These are phyloP conservation scores for Gossypium thurberi DNA, from an alignment of 345 rosid genomes.

Conservation along the genomic window DNA sequence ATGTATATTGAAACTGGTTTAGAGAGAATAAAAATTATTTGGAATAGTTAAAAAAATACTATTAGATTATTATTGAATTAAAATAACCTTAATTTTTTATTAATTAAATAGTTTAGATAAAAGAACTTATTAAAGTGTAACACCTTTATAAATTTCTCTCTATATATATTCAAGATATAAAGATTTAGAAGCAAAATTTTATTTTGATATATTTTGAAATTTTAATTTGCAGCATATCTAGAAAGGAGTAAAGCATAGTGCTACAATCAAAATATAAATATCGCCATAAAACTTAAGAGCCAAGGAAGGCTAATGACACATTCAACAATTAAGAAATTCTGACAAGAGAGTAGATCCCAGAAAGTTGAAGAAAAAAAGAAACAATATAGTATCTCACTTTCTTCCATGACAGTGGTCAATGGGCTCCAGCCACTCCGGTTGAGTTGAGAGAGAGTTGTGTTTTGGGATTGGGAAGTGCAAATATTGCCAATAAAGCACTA, in stretches of 20 bases:
- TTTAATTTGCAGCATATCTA: not conserved
- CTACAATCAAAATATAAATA: not conserved
- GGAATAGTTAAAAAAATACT: too few species aligned
- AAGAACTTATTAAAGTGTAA: too few species aligned
- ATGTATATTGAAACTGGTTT: too few species aligned
- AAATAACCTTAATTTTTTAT: too few species aligned
- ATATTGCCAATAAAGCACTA: constrained; percentile 12
- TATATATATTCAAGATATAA: too few species aligned
- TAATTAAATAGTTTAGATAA: too few species aligned
- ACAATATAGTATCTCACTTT: not conserved
- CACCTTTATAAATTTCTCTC: too few species aligned
- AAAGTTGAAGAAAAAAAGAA: not conserved
- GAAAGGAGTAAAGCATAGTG: not conserved
- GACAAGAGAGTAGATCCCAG: not conserved
- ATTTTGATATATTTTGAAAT: too few species aligned
- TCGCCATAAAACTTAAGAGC: not conserved
- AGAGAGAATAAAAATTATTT: too few species aligned
- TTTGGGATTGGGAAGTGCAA: constrained; percentile 12
- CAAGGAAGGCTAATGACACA: not conserved
- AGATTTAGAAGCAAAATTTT: too few species aligned
- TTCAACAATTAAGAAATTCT: not conserved
- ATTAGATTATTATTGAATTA: too few species aligned
- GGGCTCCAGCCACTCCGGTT: not conserved
- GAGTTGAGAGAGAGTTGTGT: not conserved
- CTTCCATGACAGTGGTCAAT: not conserved